A percentile compares a stretch with the other conserved stretches of the same genome.
These are phyloP conservation scores for Alternaria ventricosa DNA, from an alignment of 2,329 filamentous ascomycete genomes.

Conservation along the genomic window DNA sequence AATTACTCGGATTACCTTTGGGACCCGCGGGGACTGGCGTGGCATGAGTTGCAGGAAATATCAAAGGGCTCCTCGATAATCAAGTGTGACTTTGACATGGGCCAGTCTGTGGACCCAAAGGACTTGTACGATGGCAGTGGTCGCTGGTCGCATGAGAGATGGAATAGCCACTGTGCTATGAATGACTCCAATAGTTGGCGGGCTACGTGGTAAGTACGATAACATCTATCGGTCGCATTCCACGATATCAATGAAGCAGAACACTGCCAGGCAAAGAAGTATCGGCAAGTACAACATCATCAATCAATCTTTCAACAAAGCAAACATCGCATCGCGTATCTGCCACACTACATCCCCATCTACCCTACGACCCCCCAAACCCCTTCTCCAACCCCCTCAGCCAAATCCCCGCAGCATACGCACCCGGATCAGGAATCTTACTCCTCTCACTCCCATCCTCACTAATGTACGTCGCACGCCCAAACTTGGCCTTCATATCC, in stretches of 20 bases:
- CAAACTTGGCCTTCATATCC: conserved; percentile 87
- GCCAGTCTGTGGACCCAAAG: too few relatives aligned
- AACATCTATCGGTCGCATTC: not conserved
- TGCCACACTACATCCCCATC: too few relatives aligned
- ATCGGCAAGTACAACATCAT: too few relatives aligned
- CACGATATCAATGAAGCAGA: not conserved
- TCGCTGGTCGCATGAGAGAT: not conserved
- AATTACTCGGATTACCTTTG: too few relatives aligned
- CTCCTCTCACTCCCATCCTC: conserved; percentile 63
- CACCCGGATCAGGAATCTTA: conserved; percentile 70
- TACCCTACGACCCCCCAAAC: conserved; percentile 13
- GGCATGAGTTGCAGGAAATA: too few relatives aligned
- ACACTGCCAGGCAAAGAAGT: too few relatives aligned
- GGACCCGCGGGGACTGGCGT: too few relatives aligned
- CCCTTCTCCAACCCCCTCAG: conserved; percentile 65
- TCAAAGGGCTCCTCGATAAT: too few relatives aligned
- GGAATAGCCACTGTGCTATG: not conserved
- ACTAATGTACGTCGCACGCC: conserved; percentile 81
- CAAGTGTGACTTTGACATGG: too few relatives aligned
- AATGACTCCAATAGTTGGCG: not conserved
- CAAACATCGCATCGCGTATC: fast-evolving
- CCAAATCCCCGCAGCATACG: conserved; percentile 80
- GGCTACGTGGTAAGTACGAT: not conserved
- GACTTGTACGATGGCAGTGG: too few relatives aligned
- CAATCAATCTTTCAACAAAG: too few relatives aligned